Percentiles rank a stretch among this genome's conserved stretches.
These are phyloP conservation scores for Xylariaceae sp. DNA, from an alignment of 2,329 filamentous ascomycete species.

Conservation along the genomic window DNA sequence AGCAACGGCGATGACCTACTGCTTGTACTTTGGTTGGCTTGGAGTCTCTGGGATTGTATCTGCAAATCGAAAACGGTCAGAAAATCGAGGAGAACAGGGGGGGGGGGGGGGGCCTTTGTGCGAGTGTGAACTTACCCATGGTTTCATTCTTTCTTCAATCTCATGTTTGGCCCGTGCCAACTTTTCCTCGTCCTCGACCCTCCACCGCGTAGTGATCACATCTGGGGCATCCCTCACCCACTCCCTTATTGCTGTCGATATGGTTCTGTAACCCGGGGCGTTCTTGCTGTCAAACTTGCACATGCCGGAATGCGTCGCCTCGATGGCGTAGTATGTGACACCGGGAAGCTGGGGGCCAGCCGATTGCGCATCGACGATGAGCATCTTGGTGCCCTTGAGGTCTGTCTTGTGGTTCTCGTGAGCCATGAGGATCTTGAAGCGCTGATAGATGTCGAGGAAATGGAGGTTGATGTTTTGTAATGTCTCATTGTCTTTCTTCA, in stretches of 20 bases:
- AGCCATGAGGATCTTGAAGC: conserved; percentile 70
- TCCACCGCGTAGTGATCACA: conserved; percentile 53
- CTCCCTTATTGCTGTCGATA: conserved; percentile 44
- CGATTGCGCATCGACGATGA: conserved; percentile 65
- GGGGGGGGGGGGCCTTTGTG: too few species aligned
- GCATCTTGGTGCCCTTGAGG: conserved; percentile 54
- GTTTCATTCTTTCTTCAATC: conserved; percentile 40
- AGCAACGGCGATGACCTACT: conserved; percentile 26
- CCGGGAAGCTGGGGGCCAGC: conserved; percentile 65
- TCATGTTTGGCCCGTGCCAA: conserved; percentile 39
- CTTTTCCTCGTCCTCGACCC: conserved; percentile 52
- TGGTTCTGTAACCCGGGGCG: conserved; percentile 58
- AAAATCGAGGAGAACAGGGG: too few species aligned
- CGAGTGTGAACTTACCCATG: conserved; percentile 32
- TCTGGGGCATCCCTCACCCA: conserved; percentile 50
- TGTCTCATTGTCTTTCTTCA: conserved; percentile 70
- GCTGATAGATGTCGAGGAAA: conserved; percentile 65
- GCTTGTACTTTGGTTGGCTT: conserved; percentile 25
- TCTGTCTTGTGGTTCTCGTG: conserved; percentile 70
- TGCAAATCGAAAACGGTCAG: conserved; percentile 10
- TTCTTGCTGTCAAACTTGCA: conserved; percentile 46
- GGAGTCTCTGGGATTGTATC: conserved; percentile 28
- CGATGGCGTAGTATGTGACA: conserved; percentile 64
- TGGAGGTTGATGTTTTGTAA: conserved; percentile 68
- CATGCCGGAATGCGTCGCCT: conserved; percentile 36